Base-by-base conservation (phyloP, 2,329 filamentous ascomycete genomes). In the Diaporthe citri region DNA sequence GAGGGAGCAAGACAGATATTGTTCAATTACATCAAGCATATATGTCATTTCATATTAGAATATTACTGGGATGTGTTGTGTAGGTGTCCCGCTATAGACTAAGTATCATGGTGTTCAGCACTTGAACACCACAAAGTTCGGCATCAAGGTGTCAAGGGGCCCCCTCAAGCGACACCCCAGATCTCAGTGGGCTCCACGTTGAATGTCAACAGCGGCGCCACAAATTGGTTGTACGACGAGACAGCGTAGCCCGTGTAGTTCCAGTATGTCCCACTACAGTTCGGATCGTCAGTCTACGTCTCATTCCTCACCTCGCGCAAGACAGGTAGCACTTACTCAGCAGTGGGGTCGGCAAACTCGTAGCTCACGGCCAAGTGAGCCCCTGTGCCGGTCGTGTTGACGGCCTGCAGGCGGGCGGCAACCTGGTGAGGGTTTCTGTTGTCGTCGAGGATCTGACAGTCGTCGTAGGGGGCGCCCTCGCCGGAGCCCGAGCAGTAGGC, bases 351-450 rank as follows among this genome's bases (percentile, higher is more conserved):
- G 3, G 46, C n/a, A 43, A 74, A 76, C 51, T 76, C 64, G 22
- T 74, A 76, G 59, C 74, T 76, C 51, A 76, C 72, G 2, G 57
- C 72, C 66, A 76, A 28, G 55, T 74, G 72, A 39, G 74, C 74
- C 5, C 48, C 72, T 25, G 72, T 56, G n/a, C 62, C 57, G 51
- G 48, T 74, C 6, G 59, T 55, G 43, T 76, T 76, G 57, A 48
- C 46, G 17, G 72, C 41, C 52, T 74, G n/a, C 43, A 76, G 60
- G 48, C 72, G 60, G 51, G 74, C 72, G 25, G 66, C 59, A 25
- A 76, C 74, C 22, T 57, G 64, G 34, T 48, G 71, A 13, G 22
- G 15, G 34, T 39, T 74, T 9, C 41, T 52, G 3, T 28, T 67
- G 39, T 59, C 62, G 51, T 69, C 62, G 43, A 67, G 56, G 25